Conservation (phyloP, 208 protist species). For the Lotmaria passim region DNA sequence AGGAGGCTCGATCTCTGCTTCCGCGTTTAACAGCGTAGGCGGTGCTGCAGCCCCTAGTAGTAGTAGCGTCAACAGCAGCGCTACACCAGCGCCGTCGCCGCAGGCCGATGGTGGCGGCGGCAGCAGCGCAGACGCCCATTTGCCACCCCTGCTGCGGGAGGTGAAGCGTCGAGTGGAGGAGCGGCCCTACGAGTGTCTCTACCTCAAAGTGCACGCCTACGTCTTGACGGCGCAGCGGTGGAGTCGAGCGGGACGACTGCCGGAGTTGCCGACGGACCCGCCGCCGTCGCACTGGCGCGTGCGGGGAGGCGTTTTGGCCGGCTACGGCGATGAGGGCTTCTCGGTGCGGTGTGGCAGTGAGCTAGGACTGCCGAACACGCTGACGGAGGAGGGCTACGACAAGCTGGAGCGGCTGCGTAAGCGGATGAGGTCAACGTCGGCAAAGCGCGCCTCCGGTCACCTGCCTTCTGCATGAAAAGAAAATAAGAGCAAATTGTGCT, state of each 20-base stretch:
- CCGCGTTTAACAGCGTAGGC: background rate
- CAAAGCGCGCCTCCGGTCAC: constrained; percentile 21
- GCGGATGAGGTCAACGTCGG: constrained; percentile 42
- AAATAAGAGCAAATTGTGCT: too few relatives aligned
- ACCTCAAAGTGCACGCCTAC: constrained; percentile 46
- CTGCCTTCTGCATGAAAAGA: background rate
- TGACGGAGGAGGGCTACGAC: constrained; percentile 51
- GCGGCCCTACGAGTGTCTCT: constrained; percentile 48
- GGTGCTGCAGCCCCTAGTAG: background rate
- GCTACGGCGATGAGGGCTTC: constrained; percentile 82
- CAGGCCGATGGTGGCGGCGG: constrained; percentile 5
- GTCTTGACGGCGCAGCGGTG: constrained; percentile 66
- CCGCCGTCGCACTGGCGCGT: constrained; percentile 33
- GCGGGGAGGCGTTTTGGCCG: constrained; percentile 37
- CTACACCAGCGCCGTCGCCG: background rate
- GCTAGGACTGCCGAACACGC: constrained; percentile 80
- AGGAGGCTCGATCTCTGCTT: too few relatives aligned
- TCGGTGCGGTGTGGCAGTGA: constrained; percentile 62
- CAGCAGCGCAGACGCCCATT: constrained; percentile 12
- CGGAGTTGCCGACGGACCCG: constrained; percentile 76
- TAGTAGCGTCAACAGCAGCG: background rate
- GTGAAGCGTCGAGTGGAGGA: constrained; percentile 59
- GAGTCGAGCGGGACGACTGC: constrained; percentile 76
- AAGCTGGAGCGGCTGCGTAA: constrained; percentile 75
- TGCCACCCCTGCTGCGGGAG: constrained; percentile 31